Conservation (phyloP, 1,284 basidiomycete species). For the Takashimella tepidaria region DNA sequence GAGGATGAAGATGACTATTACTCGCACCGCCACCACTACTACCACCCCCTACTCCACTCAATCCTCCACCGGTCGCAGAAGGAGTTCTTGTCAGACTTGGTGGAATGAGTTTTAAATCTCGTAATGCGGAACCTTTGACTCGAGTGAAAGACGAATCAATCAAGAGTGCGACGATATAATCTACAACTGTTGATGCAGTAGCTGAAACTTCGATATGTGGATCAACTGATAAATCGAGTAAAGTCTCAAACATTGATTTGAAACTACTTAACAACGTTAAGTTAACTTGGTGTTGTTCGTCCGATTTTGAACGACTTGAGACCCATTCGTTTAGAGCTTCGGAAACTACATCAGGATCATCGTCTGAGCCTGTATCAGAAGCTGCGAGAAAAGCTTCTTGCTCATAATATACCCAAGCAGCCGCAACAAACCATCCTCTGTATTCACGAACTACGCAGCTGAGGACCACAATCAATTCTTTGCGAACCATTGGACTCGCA, state of each 20-base stretch:
- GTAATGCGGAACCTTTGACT: constrained; percentile 55
- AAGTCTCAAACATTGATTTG: constrained; percentile 84
- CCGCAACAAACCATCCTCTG: constrained; percentile 91
- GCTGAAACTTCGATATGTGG: constrained; percentile 88
- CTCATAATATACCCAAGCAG: constrained; percentile 93
- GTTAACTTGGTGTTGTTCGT: constrained; percentile 71
- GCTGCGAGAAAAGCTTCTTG: constrained; percentile 51
- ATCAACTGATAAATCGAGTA: constrained; percentile 88
- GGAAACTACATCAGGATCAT: constrained; percentile 52
- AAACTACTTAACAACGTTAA: constrained; percentile 80
- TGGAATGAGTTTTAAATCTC: not conserved
- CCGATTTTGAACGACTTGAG: constrained; percentile 48
- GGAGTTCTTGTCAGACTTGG: constrained; percentile 6
- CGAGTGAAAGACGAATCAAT: constrained; percentile 79
- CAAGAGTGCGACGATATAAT: constrained; percentile 85
- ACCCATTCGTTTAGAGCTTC: constrained; percentile 73
- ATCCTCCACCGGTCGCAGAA: not conserved
- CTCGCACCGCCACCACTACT: not conserved
- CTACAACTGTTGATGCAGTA: constrained; percentile 83
- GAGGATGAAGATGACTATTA: not conserved
- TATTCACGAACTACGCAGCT: constrained; percentile 93
- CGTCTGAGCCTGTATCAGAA: constrained; percentile 51
- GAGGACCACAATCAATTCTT: constrained; percentile 86
- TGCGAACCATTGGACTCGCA: constrained; percentile 91
- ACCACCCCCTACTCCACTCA: not conserved